Percentiles rank a stretch among this genome's conserved stretches.
phyloP scores from a whole-genome alignment of 2,329 filamentous ascomycete species.

The Trichophyton benhamiae region DNA sequence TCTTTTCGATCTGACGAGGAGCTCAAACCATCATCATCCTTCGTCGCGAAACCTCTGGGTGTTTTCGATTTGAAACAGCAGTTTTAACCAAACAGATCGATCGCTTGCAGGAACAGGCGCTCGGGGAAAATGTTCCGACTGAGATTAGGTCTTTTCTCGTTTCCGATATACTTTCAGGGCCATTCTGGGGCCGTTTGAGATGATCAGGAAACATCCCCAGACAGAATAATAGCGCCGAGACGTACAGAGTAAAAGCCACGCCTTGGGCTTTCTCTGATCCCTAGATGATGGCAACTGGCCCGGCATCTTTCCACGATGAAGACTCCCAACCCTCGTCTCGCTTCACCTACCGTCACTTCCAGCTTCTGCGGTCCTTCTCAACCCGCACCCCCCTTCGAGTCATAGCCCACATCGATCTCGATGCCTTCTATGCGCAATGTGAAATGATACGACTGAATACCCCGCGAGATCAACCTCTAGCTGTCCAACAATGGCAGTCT shows the following conservation, averaged over 20 bases:
- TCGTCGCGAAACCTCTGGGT: background rate
- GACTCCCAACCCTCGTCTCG: slow-evolving; percentile 38
- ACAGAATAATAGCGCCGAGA: background rate
- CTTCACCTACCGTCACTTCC: slow-evolving; percentile 76
- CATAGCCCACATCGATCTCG: slow-evolving; percentile 83
- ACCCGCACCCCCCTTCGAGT: slow-evolving; percentile 68
- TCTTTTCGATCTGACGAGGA: background rate
- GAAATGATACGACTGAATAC: slow-evolving; percentile 78
- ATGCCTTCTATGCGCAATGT: slow-evolving; percentile 96
- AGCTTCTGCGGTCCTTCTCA: slow-evolving; percentile 59
- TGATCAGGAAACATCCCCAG: background rate
- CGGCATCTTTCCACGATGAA: background rate
- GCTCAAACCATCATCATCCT: background rate
- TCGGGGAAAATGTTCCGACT: background rate
- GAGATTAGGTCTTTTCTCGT: background rate
- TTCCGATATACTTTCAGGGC: background rate
- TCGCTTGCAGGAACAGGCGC: background rate
- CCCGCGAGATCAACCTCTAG: slow-evolving; percentile 64
- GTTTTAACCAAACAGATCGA: background rate
- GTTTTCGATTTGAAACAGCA: background rate
- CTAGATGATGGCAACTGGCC: background rate
- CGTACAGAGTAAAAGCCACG: background rate
- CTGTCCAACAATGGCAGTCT: slow-evolving; percentile 90
- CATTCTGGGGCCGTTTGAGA: background rate
- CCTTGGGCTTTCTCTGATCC: too few relatives aligned